phyloP scores from a whole-genome alignment of 2,329 filamentous ascomycete species.

The Fusarium musae region DNA sequence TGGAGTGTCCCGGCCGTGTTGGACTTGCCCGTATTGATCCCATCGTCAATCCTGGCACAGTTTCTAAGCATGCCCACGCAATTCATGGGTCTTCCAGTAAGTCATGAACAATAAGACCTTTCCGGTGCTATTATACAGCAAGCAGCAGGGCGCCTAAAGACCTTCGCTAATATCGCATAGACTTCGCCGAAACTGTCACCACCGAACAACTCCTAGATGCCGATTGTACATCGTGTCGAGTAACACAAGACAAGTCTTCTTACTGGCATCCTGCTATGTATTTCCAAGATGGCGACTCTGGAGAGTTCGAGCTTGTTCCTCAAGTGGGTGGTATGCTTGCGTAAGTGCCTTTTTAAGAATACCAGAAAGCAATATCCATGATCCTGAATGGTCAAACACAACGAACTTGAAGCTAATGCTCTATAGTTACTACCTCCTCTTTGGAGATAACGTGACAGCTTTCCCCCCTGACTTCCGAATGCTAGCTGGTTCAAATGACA shows the following conservation, averaged over 20 bases:
- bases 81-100: constrained; percentile 81
- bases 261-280: constrained; percentile 88
- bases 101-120: constrained; percentile 48
- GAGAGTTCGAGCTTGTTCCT: constrained; percentile 73
- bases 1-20: constrained; percentile 80
- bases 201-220: constrained; percentile 68
- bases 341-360: constrained; percentile 62
- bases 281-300: constrained; percentile 74
- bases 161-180: constrained; percentile 56
- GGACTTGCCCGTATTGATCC: constrained; percentile 82
- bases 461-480: constrained; percentile 85
- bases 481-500: constrained; percentile 77
- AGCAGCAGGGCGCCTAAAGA: not conserved
- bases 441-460: constrained; percentile 71
- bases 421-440: constrained; percentile 83
- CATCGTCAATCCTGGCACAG: constrained; percentile 69
- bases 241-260: constrained; percentile 84
- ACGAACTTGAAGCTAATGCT: constrained; percentile 8
- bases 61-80: constrained; percentile 76
- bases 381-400: not conserved
- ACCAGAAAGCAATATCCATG: not conserved
- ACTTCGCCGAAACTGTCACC: constrained; percentile 69
- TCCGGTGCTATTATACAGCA: no score
- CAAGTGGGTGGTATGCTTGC: constrained; percentile 87
- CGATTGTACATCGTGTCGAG: constrained; percentile 83